These are phyloP conservation scores for Sporothrix humicola DNA, from an alignment of 2,329 filamentous ascomycete genomes.

Conservation along the genomic window DNA sequence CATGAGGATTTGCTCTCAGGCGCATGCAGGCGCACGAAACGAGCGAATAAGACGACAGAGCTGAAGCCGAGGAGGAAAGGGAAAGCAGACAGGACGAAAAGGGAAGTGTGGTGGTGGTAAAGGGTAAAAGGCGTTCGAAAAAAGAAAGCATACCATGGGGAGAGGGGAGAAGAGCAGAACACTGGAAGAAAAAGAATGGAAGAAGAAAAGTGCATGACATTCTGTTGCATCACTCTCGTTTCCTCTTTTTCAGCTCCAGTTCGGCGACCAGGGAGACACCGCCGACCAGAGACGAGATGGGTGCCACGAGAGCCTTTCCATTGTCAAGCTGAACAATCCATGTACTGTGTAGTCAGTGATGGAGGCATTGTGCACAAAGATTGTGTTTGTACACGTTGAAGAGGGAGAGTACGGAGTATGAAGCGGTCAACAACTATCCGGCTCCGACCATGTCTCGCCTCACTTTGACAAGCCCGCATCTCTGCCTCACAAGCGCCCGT, in stretches of 20 bases:
- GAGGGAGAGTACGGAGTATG: not conserved
- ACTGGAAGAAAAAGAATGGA: not conserved
- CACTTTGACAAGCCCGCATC: not conserved
- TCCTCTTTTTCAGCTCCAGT: conserved; percentile 12
- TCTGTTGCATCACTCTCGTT: no score
- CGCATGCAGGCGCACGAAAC: not conserved
- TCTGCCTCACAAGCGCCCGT: conserved; percentile 1
- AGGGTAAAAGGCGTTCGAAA: not conserved
- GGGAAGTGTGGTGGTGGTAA: not conserved
- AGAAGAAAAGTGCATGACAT: conserved; percentile 1
- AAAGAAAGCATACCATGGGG: no score
- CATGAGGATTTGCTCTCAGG: not conserved
- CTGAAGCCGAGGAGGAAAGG: not conserved
- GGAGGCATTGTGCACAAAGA: not conserved
- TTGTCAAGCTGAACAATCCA: not conserved
- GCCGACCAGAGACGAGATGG: not conserved
- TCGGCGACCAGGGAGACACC: not conserved
- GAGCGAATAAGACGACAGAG: conserved; percentile 7
- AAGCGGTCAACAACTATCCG: not conserved
- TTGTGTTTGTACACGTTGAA: no score
- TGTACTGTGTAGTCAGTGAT: not conserved
- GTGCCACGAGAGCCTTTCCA: not conserved
- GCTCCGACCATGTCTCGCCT: not conserved
- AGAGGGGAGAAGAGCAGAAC: not conserved
- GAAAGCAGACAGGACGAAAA: not conserved